These are phyloP conservation scores for Malassezia sp. DNA, from an alignment of 1,284 basidiomycete species.

Conservation along the genomic window DNA sequence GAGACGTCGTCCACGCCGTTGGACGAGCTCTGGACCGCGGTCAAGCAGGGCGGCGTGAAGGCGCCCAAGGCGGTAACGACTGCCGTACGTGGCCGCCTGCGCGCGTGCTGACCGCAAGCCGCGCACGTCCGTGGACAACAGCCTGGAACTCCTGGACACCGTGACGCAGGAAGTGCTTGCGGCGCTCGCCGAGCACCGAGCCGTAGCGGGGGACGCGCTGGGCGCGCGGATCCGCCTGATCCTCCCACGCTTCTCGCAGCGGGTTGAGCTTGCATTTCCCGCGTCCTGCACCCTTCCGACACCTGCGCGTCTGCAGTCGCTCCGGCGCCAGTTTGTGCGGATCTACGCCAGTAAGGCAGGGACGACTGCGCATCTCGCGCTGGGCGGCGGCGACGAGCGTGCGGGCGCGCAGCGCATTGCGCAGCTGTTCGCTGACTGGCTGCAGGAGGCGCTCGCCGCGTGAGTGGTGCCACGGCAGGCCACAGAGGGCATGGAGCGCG, in stretches of 20 bases:
- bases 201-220: slow-evolving; percentile 10
- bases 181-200: slow-evolving; percentile 20
- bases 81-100: neutral
- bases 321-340: slow-evolving; percentile 36
- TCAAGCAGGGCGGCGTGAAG: slow-evolving; percentile 67
- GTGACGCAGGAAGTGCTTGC: slow-evolving; percentile 31
- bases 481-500: too few species aligned
- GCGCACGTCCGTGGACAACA: slow-evolving; percentile 45
- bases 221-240: slow-evolving; percentile 17
- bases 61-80: slow-evolving; percentile 71
- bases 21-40: slow-evolving; percentile 66
- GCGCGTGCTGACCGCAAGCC: slow-evolving; percentile 8
- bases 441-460: slow-evolving; percentile 21
- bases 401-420: slow-evolving; percentile 24
- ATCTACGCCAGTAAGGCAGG: slow-evolving; percentile 31
- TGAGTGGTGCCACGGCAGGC: too few species aligned
- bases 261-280: too few species aligned
- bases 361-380: slow-evolving; percentile 23
- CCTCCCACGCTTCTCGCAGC: slow-evolving; percentile 18
- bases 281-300: slow-evolving; percentile 19
- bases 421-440: slow-evolving; percentile 29
- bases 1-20: slow-evolving; percentile 53
- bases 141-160: slow-evolving; percentile 46
- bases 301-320: slow-evolving; percentile 26
- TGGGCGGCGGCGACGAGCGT: slow-evolving; percentile 23